Conservation (phyloP, 2,329 filamentous ascomycete species). For the Sclerotinia nivalis region DNA sequence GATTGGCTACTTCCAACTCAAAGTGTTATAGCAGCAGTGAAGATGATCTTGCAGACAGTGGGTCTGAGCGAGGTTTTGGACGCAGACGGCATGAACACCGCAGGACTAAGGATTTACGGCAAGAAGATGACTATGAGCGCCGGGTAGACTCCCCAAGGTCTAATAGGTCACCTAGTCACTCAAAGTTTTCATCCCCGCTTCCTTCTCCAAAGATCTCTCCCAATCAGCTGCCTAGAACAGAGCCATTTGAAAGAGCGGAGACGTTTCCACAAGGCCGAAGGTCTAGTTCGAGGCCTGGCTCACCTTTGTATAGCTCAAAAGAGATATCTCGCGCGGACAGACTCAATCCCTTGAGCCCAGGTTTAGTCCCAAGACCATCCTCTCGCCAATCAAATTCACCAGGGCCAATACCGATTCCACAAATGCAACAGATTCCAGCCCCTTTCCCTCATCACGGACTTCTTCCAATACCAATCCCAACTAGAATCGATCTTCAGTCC, state of each 20-base stretch:
- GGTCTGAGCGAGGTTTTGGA: conserved; percentile 32
- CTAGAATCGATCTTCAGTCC: conserved; percentile 28
- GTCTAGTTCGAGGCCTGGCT: conserved; percentile 32
- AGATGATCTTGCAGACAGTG: conserved; percentile 37
- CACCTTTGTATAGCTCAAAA: conserved; percentile 33
- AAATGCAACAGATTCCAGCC: conserved; percentile 22
- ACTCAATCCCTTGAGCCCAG: conserved; percentile 33
- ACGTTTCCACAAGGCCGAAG: conserved; percentile 34
- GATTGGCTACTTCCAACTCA: conserved; percentile 29
- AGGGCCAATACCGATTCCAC: conserved; percentile 18
- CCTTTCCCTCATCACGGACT: conserved; percentile 25
- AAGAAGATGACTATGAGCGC: conserved; percentile 31
- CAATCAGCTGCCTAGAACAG: conserved; percentile 32
- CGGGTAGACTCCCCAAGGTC: conserved; percentile 33
- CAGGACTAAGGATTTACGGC: conserved; percentile 23
- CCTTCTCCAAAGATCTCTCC: conserved; percentile 39
- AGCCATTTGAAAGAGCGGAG: conserved; percentile 35
- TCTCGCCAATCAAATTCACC: conserved; percentile 30
- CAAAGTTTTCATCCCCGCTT: conserved; percentile 33
- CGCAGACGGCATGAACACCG: conserved; percentile 26
- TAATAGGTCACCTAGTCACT: conserved; percentile 33
- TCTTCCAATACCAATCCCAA: conserved; percentile 36
- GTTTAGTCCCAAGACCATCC: conserved; percentile 24
- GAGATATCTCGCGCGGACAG: conserved; percentile 30
- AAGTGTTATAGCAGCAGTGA: conserved; percentile 37